Evolutionary conservation across 2,329 filamentous ascomycete genomes (phyloP).

Genomic region (Exophiala sp.): DNA sequence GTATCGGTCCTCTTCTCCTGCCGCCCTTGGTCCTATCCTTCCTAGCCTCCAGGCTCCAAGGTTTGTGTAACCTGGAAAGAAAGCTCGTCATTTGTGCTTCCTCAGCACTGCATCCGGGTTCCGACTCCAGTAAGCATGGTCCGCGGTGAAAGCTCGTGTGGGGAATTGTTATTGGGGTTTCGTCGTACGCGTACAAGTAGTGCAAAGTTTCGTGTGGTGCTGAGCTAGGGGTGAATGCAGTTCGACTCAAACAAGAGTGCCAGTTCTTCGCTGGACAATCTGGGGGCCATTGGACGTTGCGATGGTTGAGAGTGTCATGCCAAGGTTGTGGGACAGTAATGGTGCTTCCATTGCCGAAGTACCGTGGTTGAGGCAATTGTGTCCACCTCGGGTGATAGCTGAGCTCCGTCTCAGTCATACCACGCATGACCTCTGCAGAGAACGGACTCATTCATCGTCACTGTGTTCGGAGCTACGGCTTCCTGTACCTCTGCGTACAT

Average conservation of each 20-base stretch:
- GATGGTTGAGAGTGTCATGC: background rate
- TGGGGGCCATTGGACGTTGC: background rate
- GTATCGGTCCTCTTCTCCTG: no score
- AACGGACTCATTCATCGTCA: background rate
- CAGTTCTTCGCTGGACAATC: background rate
- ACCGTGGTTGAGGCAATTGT: no score
- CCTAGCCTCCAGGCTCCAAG: no score
- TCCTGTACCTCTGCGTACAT: background rate
- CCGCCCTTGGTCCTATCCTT: no score
- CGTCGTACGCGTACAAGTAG: background rate
- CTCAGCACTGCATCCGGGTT: no score
- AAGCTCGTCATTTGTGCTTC: no score
- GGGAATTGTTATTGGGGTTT: background rate
- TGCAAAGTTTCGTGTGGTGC: background rate
- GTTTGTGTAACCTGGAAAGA: no score
- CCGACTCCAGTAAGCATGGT: no score
- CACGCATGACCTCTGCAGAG: no score
- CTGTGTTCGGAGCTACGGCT: background rate
- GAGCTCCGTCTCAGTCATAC: no score
- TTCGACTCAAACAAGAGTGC: background rate
- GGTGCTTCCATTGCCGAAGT: no score
- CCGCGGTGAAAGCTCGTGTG: background rate
- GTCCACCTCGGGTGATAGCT: no score
- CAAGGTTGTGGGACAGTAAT: background rate
- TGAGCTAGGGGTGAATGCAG: background rate